Base-by-base conservation (phyloP, 352 stramenopile species). In the Phytophthora vignae region DNA sequence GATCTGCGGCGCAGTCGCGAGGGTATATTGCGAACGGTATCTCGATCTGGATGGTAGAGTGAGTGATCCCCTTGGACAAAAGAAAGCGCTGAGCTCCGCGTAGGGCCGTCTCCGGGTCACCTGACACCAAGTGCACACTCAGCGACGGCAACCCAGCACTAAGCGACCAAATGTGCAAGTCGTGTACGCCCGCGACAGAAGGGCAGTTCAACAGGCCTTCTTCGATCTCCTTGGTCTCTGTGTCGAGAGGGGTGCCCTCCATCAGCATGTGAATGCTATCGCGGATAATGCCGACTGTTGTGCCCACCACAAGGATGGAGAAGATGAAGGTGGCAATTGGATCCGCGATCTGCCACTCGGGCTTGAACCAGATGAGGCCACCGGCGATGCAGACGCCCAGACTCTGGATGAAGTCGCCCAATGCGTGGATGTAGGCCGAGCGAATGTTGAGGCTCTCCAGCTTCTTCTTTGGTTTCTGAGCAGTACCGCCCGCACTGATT, bases 111-210 rank as follows among this genome's bases (percentile, higher is more conserved):
- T 92, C 82, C 14, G 68, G 64, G 31, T 91, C 71, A n/a, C 78
- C 72, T 44, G 77, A 87, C 31, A 90, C 69, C 55, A 98, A 76
- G 74, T 99, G 97, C 17, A 99, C 95, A 64, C 89, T 98, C 27
- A 99, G 77, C 22, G 90, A 88, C 8, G 82, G 79, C 40, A 93
- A 63, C 1, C 95, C 94, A 10, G 96, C 85, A 31, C 90, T 98
- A 55, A 99, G 90, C 52, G 80, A 95, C 98, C 98, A 99, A 68
- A 99, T 97, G 83, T 99, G 97, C 56, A 99, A 79, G 76, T 99
- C 95, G 79, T 99, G 97, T 7, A 99, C 92, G 63, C 97, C 85
- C 2, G 82, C 63, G 3, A 99, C 94, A 3, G 88, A 84, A 14
- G 77, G 42, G 49, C 98, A 85, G 25, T 33, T 62, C n/a, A 63